Evolutionary conservation across 192 early-diverging fungal species (phyloP), one percentile per base, ranked within the genome.

Genomic region (Linnemannia exigua): DNA sequence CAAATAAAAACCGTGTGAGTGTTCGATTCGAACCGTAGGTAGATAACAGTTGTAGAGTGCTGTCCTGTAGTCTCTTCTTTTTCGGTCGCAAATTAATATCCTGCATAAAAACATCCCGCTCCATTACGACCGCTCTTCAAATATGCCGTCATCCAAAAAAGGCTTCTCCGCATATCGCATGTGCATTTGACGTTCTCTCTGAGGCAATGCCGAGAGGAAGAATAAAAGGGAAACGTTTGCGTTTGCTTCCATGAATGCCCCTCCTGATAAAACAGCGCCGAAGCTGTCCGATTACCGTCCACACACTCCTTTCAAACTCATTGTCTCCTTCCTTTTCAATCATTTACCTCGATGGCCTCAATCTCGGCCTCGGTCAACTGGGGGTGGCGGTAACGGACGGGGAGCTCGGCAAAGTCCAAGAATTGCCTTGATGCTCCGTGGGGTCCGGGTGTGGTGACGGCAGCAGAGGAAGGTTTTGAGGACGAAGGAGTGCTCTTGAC

Each of bases 271-370:
- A 14, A 44, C 41, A 44, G 41, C 9, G 41, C 41, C 41, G n/a
- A 44, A 6, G 41, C 41, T 44, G 41, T 6, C 41, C 41, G 9
- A 44, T 44, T 9, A 44, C 3, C 9, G 41, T 44, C 5, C 41
- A 44, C 41, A 44, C 41, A 44, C 41, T 11, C 28, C 28, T 22
- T 12, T 31, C 58, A 3, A 14, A 31, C n/a, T 3, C 51, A 5
- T 63, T 31, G 25, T 31, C 2, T 7, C 12, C 20, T 20, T 41
- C 17, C 46, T n/a, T 54, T n/a, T 63, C 1, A 28, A 15, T 63
- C 28, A 31, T 15, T 75, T 88, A 90, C 89, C 85, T 90, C 86
- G 68, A 90, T 75, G 41, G 87, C 82, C 61, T 90, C 89, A 69
- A 90, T 90, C 79, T 90, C 89, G 33, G 77, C 77, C 11, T 89